Conservation (phyloP, 2,329 filamentous ascomycete species). For the Plenodomus tracheiphilus region DNA sequence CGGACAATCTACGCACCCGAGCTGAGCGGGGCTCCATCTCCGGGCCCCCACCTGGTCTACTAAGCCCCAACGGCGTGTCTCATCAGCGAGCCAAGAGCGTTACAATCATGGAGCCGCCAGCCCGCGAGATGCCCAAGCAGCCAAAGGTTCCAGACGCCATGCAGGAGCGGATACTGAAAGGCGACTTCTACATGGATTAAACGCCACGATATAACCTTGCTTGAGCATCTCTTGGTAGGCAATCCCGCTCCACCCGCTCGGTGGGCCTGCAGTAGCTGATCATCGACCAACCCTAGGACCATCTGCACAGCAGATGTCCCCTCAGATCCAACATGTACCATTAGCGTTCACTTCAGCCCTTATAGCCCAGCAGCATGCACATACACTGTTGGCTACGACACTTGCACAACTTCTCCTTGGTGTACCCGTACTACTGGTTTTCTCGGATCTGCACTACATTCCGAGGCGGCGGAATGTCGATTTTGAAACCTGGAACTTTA, state of each 20-base stretch:
- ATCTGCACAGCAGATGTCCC: background rate
- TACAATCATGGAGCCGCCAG: slow-evolving; percentile 62
- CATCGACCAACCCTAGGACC: background rate
- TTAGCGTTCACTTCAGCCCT: background rate
- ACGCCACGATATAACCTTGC: slow-evolving; percentile 1
- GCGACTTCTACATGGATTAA: slow-evolving; percentile 97
- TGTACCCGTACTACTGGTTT: background rate
- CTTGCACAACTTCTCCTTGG: background rate
- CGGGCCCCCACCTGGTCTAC: slow-evolving; percentile 38
- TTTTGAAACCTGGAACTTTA: background rate
- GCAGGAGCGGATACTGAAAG: slow-evolving; percentile 95
- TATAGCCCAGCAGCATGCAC: background rate
- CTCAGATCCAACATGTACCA: background rate
- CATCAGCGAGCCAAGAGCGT: slow-evolving; percentile 74
- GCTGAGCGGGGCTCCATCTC: slow-evolving; percentile 74
- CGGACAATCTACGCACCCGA: slow-evolving; percentile 89
- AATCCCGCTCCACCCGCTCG: background rate
- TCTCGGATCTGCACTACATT: background rate
- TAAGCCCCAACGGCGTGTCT: slow-evolving; percentile 9
- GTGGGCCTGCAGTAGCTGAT: background rate
- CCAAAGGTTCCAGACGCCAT: slow-evolving; percentile 75
- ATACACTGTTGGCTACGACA: background rate
- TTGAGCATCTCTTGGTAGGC: slow-evolving; percentile 28
- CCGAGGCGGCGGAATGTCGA: background rate
- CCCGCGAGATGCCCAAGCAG: slow-evolving; percentile 62